A percentile compares a stretch with the other conserved stretches of the same genome.
These are phyloP conservation scores for Naganishia albida DNA, from an alignment of 1,284 basidiomycete species.

Conservation along the genomic window DNA sequence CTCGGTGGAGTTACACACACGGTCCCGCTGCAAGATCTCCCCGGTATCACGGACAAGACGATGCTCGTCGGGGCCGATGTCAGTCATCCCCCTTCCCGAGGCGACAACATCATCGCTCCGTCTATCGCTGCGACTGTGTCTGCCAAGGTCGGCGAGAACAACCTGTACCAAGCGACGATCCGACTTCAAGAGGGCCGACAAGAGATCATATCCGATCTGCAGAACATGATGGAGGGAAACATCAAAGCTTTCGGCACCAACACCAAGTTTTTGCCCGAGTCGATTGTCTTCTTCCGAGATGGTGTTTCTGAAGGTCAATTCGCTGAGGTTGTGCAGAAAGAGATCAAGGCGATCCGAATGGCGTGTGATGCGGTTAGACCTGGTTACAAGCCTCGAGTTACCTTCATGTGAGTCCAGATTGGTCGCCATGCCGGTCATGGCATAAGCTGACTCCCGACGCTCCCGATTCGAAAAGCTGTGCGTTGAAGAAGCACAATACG, in stretches of 20 bases:
- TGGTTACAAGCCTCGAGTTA: constrained; percentile 31
- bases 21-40: constrained; percentile 45
- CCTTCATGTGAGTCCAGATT: constrained; percentile 36
- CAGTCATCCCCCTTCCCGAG: constrained; percentile 44
- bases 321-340: constrained; percentile 51
- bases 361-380: constrained; percentile 38
- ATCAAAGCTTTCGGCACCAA: constrained; percentile 48
- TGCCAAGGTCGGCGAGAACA: constrained; percentile 48
- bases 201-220: constrained; percentile 46
- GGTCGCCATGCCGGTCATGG: too few species aligned
- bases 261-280: constrained; percentile 46
- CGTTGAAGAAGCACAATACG: constrained; percentile 53
- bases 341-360: constrained; percentile 50
- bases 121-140: constrained; percentile 57
- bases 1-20: constrained; percentile 57
- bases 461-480: too few species aligned
- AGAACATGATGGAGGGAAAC: constrained; percentile 45
- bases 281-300: constrained; percentile 55
- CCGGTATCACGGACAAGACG: constrained; percentile 41
- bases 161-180: constrained; percentile 53
- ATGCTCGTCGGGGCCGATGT: constrained; percentile 57
- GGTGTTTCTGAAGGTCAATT: constrained; percentile 56
- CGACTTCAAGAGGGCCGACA: constrained; percentile 54
- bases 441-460: too few species aligned
- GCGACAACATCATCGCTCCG: constrained; percentile 44